Base-by-base conservation (phyloP, 805 yeast species). In the Wickerhamiella occidentalis region DNA sequence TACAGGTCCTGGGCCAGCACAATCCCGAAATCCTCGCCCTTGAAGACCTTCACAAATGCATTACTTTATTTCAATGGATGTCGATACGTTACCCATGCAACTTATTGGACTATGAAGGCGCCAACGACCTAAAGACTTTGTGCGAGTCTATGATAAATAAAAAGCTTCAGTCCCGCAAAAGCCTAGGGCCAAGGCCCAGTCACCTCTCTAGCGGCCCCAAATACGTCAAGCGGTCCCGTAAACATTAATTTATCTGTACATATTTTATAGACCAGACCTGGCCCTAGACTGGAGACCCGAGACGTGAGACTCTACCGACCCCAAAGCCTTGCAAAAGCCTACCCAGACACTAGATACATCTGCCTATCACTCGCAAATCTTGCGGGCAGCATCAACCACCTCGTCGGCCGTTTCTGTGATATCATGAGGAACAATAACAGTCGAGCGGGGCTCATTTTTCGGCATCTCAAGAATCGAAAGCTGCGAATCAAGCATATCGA, bases 1-100 rank as follows among this genome's bases (percentile, higher is more conserved):
- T 40, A 8, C 54, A 5, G 35, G 56, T n/a, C 50, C 55, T 17
- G 57, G 55, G 8, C 21, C 57, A 18, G 50, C 21, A 26, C 7
- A 21, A 23, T 21, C 23, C 41, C 5, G 57, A 56, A 1, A 33
- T 46, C 4, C 53, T 52, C 54, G 60, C 61, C 28, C 65, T 80
- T 18, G 96, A 87, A 61, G 72, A 73, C 4, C 67, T 82, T 51
- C 94, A 87, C 65, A 77, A 78, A 55, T 67, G 76, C 41, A 71
- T 85, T 15, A 73, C 79, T 56, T 65, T 84, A 6, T 90, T 77
- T 60, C 68, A 85, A 60, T 90, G 98, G 98, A 69, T 90, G 53
- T 74, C 84, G 49, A 88, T 85, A 62, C 70, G 96, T 58, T 90
- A 82, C 69, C 95, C 96, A 0, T 78, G 81, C 26, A 72, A 78